These are phyloP conservation scores for Chlorella ohadii DNA, from an alignment of 139 green algal species.

Conservation along the genomic window DNA sequence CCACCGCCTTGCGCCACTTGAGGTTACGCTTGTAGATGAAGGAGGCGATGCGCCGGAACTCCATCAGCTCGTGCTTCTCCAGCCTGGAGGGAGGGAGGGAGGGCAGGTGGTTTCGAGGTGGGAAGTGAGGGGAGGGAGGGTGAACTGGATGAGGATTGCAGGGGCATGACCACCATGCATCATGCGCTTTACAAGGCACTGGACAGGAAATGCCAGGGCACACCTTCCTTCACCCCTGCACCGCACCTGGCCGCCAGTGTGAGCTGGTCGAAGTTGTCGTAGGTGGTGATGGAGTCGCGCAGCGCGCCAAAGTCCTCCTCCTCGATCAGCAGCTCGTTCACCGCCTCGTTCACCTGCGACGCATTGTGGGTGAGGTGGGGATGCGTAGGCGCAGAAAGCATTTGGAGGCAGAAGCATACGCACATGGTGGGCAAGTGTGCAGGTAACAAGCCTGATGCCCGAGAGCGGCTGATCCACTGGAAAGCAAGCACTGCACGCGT, in stretches of 20 bases:
- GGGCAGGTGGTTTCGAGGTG: too few species aligned
- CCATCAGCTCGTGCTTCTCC: constrained; percentile 96
- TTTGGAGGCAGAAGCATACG: too few species aligned
- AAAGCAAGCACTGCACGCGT: too few species aligned
- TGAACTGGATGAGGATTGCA: too few species aligned
- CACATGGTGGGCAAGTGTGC: too few species aligned
- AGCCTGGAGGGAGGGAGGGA: constrained; percentile 52
- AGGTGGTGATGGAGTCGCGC: constrained; percentile 87
- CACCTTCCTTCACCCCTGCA: background rate
- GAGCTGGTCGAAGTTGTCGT: constrained; percentile 99
- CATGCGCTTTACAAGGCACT: too few species aligned
- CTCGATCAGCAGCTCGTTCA: constrained; percentile 97
- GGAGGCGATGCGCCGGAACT: constrained; percentile 94
- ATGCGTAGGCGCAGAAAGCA: too few species aligned
- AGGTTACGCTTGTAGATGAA: constrained; percentile 95
- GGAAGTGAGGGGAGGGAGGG: background rate
- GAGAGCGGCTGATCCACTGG: too few species aligned
- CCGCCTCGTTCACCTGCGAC: constrained; percentile 86
- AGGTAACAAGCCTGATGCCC: too few species aligned
- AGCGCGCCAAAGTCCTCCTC: constrained; percentile 92
- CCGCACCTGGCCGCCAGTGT: constrained; percentile 39
- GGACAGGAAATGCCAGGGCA: too few species aligned
- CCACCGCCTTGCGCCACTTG: constrained; percentile 89
- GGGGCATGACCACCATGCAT: too few species aligned
- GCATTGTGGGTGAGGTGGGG: constrained; percentile 71